phyloP scores from a whole-genome alignment of 495 filamentous ascomycete genomes.

The Xylaria cubensis region DNA sequence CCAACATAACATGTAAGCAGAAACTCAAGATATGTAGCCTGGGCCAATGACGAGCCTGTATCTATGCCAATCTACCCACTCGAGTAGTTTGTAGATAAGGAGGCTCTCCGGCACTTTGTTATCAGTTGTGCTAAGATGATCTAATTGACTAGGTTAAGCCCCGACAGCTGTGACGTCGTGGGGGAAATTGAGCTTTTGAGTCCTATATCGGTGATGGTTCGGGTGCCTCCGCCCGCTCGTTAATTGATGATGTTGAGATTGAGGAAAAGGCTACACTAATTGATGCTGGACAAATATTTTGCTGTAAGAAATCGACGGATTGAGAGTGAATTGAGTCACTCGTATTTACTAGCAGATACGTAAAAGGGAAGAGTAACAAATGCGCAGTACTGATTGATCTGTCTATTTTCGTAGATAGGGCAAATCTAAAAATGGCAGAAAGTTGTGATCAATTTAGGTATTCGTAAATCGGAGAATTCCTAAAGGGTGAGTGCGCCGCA shows the following conservation, averaged over 20 bases:
- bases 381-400: neutral
- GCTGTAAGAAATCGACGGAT: neutral
- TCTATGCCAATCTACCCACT: neutral
- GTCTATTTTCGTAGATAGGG: neutral
- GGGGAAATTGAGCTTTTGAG: neutral
- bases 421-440: neutral
- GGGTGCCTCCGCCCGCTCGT: slow-evolving; percentile 9
- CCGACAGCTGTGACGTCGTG: neutral
- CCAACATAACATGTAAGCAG: slow-evolving; percentile 22
- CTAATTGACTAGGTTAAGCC: slow-evolving; percentile 12
- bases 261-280: neutral
- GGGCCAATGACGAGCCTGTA: neutral
- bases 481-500: neutral
- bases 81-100: neutral
- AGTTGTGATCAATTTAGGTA: neutral
- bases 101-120: neutral
- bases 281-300: neutral
- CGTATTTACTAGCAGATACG: neutral
- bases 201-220: slow-evolving; percentile 4
- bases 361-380: neutral
- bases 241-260: neutral
- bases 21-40: neutral
- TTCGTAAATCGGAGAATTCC: neutral
- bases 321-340: neutral
- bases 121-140: neutral